Evolutionary conservation across 2,329 filamentous ascomycete species (phyloP).

Genomic region (Colletotrichum kahawae): DNA sequence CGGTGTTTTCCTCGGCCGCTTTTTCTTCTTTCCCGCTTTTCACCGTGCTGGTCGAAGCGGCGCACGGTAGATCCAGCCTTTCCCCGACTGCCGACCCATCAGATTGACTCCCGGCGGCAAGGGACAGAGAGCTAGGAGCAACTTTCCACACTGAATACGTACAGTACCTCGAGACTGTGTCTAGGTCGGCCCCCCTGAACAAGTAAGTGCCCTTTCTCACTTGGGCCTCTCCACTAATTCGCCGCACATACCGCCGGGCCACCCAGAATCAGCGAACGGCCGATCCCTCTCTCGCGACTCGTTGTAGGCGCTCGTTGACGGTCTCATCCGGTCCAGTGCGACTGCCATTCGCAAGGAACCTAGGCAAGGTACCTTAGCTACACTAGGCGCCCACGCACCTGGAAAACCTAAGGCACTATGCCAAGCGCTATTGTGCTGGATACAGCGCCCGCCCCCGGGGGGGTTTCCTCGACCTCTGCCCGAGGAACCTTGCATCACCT

Average conservation of each 20-base stretch:
- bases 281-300: slow-evolving; percentile 9
- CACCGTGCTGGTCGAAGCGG: neutral
- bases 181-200: neutral
- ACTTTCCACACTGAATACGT: neutral
- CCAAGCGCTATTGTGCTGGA: neutral
- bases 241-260: slow-evolving; percentile 62
- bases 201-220: slow-evolving; percentile 13
- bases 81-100: neutral
- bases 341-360: neutral
- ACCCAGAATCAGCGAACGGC: slow-evolving; percentile 31
- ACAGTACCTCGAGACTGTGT: neutral
- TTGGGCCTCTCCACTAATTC: slow-evolving; percentile 57
- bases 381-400: neutral
- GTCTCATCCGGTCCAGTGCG: neutral
- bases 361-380: neutral
- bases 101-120: neutral
- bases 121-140: neutral
- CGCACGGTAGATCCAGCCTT: neutral
- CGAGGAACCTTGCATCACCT: neutral
- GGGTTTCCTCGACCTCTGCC: neutral
- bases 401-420: neutral
- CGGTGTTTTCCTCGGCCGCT: slow-evolving; percentile 19
- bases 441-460: neutral
- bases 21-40: neutral
- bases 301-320: neutral